phyloP scores from a whole-genome alignment of 1,284 basidiomycete genomes.

The Ustanciosporium gigantosporum region DNA sequence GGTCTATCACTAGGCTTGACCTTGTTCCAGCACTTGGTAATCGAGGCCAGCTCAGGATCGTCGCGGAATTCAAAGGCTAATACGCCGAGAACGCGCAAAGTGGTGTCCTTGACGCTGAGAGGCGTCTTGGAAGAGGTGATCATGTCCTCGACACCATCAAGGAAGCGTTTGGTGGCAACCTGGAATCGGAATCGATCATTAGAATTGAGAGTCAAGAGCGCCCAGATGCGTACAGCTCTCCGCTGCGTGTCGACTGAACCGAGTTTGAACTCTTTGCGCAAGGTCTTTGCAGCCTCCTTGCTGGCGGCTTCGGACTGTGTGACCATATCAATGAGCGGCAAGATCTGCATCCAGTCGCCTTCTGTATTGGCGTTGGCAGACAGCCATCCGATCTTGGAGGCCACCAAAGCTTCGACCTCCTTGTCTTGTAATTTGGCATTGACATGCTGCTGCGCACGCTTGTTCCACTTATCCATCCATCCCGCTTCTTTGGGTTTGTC shows the following conservation, averaged over 20 bases:
- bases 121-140: slow-evolving; percentile 42
- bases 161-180: slow-evolving; percentile 48
- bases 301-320: slow-evolving; percentile 42
- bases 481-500: slow-evolving; percentile 20
- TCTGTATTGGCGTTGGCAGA: slow-evolving; percentile 16
- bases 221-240: slow-evolving; percentile 48
- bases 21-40: slow-evolving; percentile 55
- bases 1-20: slow-evolving; percentile 39
- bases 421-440: slow-evolving; percentile 17
- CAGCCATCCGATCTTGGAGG: slow-evolving; percentile 32
- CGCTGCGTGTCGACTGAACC: slow-evolving; percentile 30
- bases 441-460: slow-evolving; percentile 14
- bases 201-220: slow-evolving; percentile 42
- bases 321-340: slow-evolving; percentile 29
- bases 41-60: slow-evolving; percentile 33
- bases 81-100: slow-evolving; percentile 46
- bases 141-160: slow-evolving; percentile 47
- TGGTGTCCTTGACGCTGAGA: slow-evolving; percentile 41
- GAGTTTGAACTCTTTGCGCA: slow-evolving; percentile 54
- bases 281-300: slow-evolving; percentile 50
- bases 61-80: slow-evolving; percentile 45
- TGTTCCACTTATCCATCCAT: slow-evolving; percentile 35
- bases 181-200: slow-evolving; percentile 48
- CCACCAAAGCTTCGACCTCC: slow-evolving; percentile 15
- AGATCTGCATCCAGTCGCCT: slow-evolving; percentile 41